These are phyloP conservation scores for Tetrahymena thermophila DNA, from an alignment of 73 alveolate genomes.

Conservation along the genomic window DNA sequence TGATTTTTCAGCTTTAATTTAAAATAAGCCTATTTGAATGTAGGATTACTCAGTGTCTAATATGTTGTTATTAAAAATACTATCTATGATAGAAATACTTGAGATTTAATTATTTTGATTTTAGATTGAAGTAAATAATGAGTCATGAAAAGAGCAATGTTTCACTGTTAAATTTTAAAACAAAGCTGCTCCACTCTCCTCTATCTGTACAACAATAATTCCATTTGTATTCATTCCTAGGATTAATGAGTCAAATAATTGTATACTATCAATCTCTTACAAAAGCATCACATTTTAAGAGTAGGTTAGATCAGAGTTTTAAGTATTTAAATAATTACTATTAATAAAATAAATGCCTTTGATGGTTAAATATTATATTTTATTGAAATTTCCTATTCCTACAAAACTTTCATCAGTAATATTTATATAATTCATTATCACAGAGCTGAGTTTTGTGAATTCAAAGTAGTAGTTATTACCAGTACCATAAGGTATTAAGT, in stretches of 20 bases:
- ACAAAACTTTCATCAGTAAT: neutral
- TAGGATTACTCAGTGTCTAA: neutral
- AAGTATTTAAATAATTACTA: neutral
- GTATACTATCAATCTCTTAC: neutral
- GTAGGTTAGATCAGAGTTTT: neutral
- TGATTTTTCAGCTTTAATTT: neutral
- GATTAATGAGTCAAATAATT: neutral
- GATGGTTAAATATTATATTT: neutral
- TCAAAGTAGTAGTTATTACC: neutral
- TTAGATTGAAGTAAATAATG: neutral
- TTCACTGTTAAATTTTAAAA: neutral
- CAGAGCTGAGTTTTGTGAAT: neutral
- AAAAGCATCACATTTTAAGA: neutral
- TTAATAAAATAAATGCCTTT: too few species aligned
- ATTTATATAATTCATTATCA: neutral
- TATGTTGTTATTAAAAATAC: neutral
- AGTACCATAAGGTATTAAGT: neutral
- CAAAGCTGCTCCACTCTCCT: neutral
- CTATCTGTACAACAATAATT: neutral
- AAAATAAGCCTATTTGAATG: neutral
- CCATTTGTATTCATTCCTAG: neutral
- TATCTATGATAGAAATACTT: neutral
- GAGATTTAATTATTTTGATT: neutral
- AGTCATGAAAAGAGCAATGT: neutral
- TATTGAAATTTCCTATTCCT: neutral